Conservation (phyloP, 257 asterid species). For the Nyctanthes arbortristis region DNA sequence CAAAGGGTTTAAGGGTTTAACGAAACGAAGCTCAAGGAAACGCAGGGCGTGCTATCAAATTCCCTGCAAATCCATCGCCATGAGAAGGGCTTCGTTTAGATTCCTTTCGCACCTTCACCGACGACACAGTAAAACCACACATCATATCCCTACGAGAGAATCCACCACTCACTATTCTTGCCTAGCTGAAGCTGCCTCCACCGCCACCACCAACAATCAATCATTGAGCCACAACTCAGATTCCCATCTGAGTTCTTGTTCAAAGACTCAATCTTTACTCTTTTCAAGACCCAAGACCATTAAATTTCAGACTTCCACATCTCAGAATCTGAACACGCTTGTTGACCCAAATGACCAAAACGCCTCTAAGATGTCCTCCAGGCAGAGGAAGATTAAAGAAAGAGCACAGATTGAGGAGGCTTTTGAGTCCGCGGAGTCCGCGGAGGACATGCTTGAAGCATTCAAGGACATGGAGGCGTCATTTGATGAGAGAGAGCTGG, state of each 20-base stretch:
- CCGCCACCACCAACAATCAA: slow-evolving; percentile 20
- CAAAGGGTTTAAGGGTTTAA: slow-evolving; percentile 43
- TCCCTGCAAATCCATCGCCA: slow-evolving; percentile 31
- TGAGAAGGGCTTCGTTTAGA: slow-evolving; percentile 68
- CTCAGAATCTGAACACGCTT: slow-evolving; percentile 46
- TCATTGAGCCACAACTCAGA: slow-evolving; percentile 30
- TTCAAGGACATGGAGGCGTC: slow-evolving; percentile 65
- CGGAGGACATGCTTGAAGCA: slow-evolving; percentile 73
- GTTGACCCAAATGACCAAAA: slow-evolving; percentile 36
- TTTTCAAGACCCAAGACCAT: slow-evolving; percentile 25
- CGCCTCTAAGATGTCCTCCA: slow-evolving; percentile 51
- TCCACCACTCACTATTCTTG: slow-evolving; percentile 19
- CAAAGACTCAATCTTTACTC: slow-evolving; percentile 37
- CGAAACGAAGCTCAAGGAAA: neutral
- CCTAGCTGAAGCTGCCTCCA: neutral
- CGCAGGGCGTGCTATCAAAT: neutral
- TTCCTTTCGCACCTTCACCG: slow-evolving; percentile 42
- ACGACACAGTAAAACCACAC: slow-evolving; percentile 29
- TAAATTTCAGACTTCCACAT: slow-evolving; percentile 17
- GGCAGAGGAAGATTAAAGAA: slow-evolving; percentile 68
- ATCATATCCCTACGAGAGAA: slow-evolving; percentile 35
- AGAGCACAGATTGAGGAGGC: slow-evolving; percentile 75
- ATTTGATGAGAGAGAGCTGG: slow-evolving; percentile 73
- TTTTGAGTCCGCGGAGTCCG: slow-evolving; percentile 74
- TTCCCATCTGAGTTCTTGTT: slow-evolving; percentile 37